Evolutionary conservation across 345 rosid species (phyloP).

Genomic region (Ceriops decandra): DNA sequence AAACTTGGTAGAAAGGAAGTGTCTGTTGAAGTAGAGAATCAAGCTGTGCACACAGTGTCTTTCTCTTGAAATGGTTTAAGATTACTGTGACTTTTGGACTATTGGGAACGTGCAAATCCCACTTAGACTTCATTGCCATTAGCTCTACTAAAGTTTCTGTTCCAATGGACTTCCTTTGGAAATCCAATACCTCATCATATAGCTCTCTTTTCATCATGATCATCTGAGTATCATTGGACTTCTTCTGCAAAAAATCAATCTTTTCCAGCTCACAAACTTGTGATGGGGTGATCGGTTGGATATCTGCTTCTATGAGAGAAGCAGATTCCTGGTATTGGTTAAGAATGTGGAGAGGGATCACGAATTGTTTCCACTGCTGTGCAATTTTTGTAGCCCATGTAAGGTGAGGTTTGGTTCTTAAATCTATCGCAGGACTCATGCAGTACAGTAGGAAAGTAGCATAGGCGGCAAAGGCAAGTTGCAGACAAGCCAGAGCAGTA

Average conservation of each 20-base stretch:
- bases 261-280: conserved; percentile 81
- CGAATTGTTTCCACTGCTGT: conserved; percentile 60
- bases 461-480: conserved; percentile 78
- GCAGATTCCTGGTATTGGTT: conserved; percentile 57
- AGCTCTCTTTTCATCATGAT: conserved; percentile 75
- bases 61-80: conserved; percentile 92
- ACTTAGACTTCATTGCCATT: conserved; percentile 76
- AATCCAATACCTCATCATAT: conserved; percentile 54
- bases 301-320: conserved; percentile 30
- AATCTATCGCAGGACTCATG: conserved; percentile 81
- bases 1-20: conserved; percentile 83
- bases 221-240: conserved; percentile 68
- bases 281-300: conserved; percentile 36
- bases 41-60: conserved; percentile 87
- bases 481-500: conserved; percentile 68
- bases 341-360: conserved; percentile 62
- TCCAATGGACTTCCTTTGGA: conserved; percentile 56
- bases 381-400: conserved; percentile 86
- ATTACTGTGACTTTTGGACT: conserved; percentile 78
- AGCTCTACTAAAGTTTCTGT: conserved; percentile 67
- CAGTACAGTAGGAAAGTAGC: conserved; percentile 86
- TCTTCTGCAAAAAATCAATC: conserved; percentile 86
- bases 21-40: conserved; percentile 86
- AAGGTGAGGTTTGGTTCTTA: conserved; percentile 76
- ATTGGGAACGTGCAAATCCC: conserved; percentile 63